These are phyloP conservation scores for Hypoxylon perforatum DNA, from an alignment of 495 filamentous ascomycete species.

Conservation along the genomic window DNA sequence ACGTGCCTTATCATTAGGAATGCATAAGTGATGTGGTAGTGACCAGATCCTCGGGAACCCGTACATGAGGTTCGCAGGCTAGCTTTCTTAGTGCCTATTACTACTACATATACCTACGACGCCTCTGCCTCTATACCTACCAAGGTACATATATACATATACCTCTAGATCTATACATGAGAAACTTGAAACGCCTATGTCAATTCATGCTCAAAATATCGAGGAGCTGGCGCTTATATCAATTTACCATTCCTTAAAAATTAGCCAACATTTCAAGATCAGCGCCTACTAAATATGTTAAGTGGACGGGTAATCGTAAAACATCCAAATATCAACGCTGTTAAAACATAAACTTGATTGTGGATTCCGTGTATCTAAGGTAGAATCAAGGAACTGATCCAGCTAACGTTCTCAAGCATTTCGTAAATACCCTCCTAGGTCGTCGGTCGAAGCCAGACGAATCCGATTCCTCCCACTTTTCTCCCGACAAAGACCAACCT, in stretches of 20 bases:
- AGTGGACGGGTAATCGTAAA: too few species aligned
- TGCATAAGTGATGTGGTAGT: constrained; percentile 19
- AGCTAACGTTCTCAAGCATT: constrained; percentile 6
- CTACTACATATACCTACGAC: neutral
- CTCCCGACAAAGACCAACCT: neutral
- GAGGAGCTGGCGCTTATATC: too few species aligned
- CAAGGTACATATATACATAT: neutral
- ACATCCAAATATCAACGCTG: constrained; percentile 14
- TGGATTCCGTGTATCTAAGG: constrained; percentile 34
- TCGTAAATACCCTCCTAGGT: neutral
- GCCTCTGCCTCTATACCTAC: neutral
- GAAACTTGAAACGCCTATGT: neutral
- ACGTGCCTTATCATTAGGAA: constrained; percentile 11
- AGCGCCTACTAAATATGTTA: too few species aligned
- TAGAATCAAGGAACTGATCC: constrained; percentile 25
- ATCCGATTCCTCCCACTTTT: neutral
- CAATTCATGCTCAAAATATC: too few species aligned
- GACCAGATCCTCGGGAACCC: constrained; percentile 26
- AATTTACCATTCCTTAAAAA: too few species aligned
- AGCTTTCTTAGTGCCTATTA: neutral
- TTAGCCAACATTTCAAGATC: too few species aligned
- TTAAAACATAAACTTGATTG: constrained; percentile 19
- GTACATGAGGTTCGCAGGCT: neutral
- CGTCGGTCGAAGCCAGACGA: constrained; percentile 3
- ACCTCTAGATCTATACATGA: neutral